phyloP scores from a whole-genome alignment of 208 protist species.

The Wallacemonas sp. region DNA sequence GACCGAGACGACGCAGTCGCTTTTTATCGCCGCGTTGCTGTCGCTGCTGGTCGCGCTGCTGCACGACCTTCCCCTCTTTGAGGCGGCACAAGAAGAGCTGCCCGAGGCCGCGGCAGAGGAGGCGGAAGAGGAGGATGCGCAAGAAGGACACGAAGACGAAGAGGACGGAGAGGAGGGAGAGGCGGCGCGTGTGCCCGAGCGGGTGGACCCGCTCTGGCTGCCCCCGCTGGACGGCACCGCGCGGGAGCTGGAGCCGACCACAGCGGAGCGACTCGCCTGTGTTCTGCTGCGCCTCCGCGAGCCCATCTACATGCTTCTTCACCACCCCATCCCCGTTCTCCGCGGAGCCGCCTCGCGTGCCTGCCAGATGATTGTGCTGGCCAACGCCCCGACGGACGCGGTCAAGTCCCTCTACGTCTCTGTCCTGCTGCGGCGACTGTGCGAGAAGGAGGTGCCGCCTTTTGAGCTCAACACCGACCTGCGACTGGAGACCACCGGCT shows the following conservation, averaged over 20 bases:
- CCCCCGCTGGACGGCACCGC: conserved; percentile 32
- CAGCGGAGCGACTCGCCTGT: conserved; percentile 23
- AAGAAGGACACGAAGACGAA: neutral
- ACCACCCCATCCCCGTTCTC: conserved; percentile 47
- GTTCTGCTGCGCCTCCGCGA: conserved; percentile 27
- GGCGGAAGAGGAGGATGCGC: neutral
- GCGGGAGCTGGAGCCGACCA: conserved; percentile 36
- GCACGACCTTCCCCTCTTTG: conserved; percentile 37
- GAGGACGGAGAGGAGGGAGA: conserved; percentile 12
- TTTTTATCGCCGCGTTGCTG: conserved; percentile 37
- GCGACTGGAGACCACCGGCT: conserved; percentile 57
- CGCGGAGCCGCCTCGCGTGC: conserved; percentile 62
- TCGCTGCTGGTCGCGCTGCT: conserved; percentile 54
- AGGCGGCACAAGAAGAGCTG: too few relatives aligned
- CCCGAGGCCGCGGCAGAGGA: neutral
- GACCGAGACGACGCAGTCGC: neutral
- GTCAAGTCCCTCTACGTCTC: conserved; percentile 43
- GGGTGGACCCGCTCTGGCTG: conserved; percentile 15
- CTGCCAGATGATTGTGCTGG: conserved; percentile 63
- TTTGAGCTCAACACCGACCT: conserved; percentile 62
- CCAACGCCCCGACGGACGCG: conserved; percentile 26
- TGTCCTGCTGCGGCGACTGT: conserved; percentile 34
- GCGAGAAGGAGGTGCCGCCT: conserved; percentile 23
- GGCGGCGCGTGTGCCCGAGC: neutral
- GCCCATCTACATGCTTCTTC: conserved; percentile 42